A percentile compares a stretch with the other conserved stretches of the same genome.
Conservation (phyloP, 495 filamentous ascomycete species). For the Apodospora peruviana region DNA sequence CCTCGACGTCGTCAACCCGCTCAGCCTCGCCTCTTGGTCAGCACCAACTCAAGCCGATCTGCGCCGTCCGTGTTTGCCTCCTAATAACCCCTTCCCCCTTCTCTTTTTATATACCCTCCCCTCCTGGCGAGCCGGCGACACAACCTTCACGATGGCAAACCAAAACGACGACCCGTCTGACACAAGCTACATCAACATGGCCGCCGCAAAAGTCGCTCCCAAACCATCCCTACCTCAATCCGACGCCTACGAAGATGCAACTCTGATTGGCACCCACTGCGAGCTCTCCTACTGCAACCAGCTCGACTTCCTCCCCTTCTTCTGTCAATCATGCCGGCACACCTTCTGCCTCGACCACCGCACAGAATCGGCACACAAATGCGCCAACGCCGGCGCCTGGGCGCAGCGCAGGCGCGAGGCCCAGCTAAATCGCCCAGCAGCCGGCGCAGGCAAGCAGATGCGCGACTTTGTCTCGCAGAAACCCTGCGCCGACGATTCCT, state of each 20-base stretch:
- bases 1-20: neutral
- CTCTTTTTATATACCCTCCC: neutral
- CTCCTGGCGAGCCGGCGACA: neutral
- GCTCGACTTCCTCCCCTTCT: constrained; percentile 95
- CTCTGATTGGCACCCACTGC: constrained; percentile 85
- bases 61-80: too few relatives aligned
- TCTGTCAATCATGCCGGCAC: constrained; percentile 78
- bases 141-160: constrained; percentile 29
- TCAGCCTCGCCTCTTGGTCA: neutral
- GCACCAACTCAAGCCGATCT: too few relatives aligned
- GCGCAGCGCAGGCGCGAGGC: constrained; percentile 61
- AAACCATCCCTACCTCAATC: constrained; percentile 35
- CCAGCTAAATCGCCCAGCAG: constrained; percentile 37
- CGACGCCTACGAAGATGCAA: constrained; percentile 48
- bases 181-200: constrained; percentile 45
- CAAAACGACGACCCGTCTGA: constrained; percentile 24
- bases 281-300: constrained; percentile 85
- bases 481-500: constrained; percentile 63
- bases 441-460: constrained; percentile 38
- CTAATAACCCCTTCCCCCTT: neutral
- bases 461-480: constrained; percentile 38
- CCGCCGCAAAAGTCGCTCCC: constrained; percentile 47
- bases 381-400: constrained; percentile 80
- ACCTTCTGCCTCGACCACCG: constrained; percentile 96
- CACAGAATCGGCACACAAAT: constrained; percentile 76